phyloP scores from a whole-genome alignment of 75 land plant genomes.

The Cunninghamia lanceolata region DNA sequence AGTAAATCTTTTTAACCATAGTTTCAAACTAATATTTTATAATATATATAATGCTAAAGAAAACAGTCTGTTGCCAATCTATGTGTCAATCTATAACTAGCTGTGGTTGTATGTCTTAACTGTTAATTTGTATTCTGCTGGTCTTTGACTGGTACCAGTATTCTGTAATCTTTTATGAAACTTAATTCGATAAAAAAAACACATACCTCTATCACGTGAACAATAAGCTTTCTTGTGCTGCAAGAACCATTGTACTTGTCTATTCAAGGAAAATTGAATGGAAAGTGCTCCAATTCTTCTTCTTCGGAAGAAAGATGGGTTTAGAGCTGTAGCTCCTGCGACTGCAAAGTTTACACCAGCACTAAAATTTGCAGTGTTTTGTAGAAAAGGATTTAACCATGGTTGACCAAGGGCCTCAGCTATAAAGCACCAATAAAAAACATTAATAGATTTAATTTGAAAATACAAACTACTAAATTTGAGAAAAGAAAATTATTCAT shows the following conservation, averaged over 20 bases:
- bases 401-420: constrained; percentile 12
- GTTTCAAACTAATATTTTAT: too few species aligned
- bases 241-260: not conserved
- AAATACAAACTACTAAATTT: not conserved
- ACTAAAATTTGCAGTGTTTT: constrained; percentile 6
- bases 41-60: too few species aligned
- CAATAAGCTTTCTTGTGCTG: not conserved
- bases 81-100: not conserved
- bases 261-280: not conserved
- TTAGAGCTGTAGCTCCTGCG: constrained; percentile 47
- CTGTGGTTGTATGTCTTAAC: too few species aligned
- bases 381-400: not conserved
- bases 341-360: constrained; percentile 52
- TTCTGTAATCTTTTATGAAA: too few species aligned
- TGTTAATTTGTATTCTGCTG: too few species aligned
- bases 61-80: not conserved
- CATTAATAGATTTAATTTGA: too few species aligned
- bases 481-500: not conserved
- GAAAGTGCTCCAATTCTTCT: not conserved
- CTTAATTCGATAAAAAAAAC: too few species aligned
- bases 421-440: not conserved
- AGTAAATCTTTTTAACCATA: too few species aligned
- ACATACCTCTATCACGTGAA: not conserved
- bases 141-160: too few species aligned
- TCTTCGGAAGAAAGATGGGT: not conserved